Evolutionary conservation across 2,329 filamentous ascomycete genomes (phyloP).

Genomic region (Myriosclerotinia duriaeana): DNA sequence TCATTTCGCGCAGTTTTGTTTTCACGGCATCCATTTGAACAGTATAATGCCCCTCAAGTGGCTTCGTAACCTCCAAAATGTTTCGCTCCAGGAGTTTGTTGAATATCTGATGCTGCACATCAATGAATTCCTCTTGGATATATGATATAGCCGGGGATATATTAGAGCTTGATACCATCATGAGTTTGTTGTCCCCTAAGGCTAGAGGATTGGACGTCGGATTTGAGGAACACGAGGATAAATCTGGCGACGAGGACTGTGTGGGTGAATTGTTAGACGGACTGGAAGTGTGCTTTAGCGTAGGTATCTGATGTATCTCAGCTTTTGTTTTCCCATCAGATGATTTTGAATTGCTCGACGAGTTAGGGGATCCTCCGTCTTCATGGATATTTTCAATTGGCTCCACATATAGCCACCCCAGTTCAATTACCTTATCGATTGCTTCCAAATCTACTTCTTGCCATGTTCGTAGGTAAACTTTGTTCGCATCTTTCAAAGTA

Average conservation of each 20-base stretch:
- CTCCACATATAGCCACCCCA: background rate
- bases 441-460: background rate
- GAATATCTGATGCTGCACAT: background rate
- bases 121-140: background rate
- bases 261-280: background rate
- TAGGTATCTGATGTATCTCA: background rate
- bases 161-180: background rate
- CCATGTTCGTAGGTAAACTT: background rate
- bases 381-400: no score
- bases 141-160: background rate
- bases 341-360: background rate
- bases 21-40: background rate
- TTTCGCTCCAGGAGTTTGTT: background rate
- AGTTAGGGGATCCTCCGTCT: background rate
- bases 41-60: background rate
- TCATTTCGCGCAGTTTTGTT: background rate
- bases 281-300: background rate
- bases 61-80: background rate
- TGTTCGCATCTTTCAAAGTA: background rate
- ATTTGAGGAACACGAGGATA: background rate
- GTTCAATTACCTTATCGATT: background rate
- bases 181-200: background rate
- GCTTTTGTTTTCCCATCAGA: background rate
- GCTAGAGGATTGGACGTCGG: background rate
- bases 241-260: background rate